Evolutionary conservation across 2,329 filamentous ascomycete genomes (phyloP).

Genomic region (Stylonectria norvegica): DNA sequence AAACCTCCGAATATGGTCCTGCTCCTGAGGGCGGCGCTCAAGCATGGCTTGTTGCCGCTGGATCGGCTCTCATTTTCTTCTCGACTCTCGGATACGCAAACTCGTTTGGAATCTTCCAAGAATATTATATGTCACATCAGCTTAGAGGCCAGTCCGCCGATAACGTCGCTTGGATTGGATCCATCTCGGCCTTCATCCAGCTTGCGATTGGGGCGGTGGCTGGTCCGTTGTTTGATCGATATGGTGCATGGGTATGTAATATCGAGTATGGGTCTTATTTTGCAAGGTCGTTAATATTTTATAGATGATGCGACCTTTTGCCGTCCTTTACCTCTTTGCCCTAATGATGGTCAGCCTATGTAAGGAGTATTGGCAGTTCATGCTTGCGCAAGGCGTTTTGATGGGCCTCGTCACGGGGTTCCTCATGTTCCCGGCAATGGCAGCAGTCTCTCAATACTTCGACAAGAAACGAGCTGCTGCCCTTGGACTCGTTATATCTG

Average conservation of each 20-base stretch:
- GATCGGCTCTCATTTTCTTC: conserved; percentile 36
- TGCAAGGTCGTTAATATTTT: neutral
- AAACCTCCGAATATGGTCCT: neutral
- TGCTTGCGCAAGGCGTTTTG: conserved; percentile 48
- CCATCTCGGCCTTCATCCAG: conserved; percentile 34
- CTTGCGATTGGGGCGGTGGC: conserved; percentile 35
- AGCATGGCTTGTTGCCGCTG: conserved; percentile 41
- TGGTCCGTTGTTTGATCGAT: conserved; percentile 42
- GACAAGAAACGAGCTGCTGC: conserved; percentile 45
- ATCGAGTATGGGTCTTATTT: neutral
- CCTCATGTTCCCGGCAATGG: conserved; percentile 43
- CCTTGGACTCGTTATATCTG: conserved; percentile 42
- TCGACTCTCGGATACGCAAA: conserved; percentile 40
- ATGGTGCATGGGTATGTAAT: conserved; percentile 33
- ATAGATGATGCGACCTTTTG: conserved; percentile 32
- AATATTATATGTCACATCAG: conserved; percentile 40
- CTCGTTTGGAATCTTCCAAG: conserved; percentile 43
- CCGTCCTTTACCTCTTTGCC: conserved; percentile 34
- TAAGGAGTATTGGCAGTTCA: conserved; percentile 48
- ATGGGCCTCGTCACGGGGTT: conserved; percentile 40
- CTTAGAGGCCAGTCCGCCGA: conserved; percentile 30
- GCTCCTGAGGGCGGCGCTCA: conserved; percentile 33
- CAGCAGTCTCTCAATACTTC: conserved; percentile 50
- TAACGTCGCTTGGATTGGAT: conserved; percentile 43
- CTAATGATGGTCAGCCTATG: conserved; percentile 44